Evolutionary conservation across 1,139 yeast genomes (phyloP).

Genomic region (Yamadazyma conglobata): DNA sequence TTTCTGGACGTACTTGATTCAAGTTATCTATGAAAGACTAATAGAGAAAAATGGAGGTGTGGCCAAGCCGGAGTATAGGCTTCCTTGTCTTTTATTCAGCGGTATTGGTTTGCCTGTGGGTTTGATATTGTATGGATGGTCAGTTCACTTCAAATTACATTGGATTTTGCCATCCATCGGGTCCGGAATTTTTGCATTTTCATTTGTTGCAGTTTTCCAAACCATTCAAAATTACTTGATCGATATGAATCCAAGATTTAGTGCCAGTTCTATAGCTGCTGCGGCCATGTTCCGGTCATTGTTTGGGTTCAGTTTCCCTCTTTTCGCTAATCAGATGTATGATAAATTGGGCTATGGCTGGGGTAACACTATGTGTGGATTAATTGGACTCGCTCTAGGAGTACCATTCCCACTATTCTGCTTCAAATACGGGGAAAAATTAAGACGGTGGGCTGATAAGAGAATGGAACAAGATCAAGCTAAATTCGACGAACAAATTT

Average conservation of each 20-base stretch:
- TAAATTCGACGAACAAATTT: constrained; percentile 29
- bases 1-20: constrained; percentile 43
- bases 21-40: constrained; percentile 31
- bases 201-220: constrained; percentile 57
- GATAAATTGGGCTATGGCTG: constrained; percentile 53
- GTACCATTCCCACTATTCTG: constrained; percentile 63
- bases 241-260: constrained; percentile 62
- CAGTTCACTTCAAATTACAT: constrained; percentile 44
- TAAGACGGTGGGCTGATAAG: constrained; percentile 55
- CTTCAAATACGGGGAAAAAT: constrained; percentile 50
- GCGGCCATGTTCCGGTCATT: constrained; percentile 59
- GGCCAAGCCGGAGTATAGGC: constrained; percentile 52
- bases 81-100: constrained; percentile 42
- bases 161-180: constrained; percentile 63
- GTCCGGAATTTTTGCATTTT: constrained; percentile 52
- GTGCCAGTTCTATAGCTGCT: constrained; percentile 60
- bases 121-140: constrained; percentile 63
- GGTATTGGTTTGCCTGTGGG: constrained; percentile 52
- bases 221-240: constrained; percentile 58
- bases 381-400: constrained; percentile 53
- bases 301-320: constrained; percentile 55
- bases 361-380: constrained; percentile 62
- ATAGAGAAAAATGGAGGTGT: constrained; percentile 46
- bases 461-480: constrained; percentile 40
- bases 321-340: constrained; percentile 46